Conservation (phyloP, 108 stramenopile species). For the Craspedostauros australis region DNA sequence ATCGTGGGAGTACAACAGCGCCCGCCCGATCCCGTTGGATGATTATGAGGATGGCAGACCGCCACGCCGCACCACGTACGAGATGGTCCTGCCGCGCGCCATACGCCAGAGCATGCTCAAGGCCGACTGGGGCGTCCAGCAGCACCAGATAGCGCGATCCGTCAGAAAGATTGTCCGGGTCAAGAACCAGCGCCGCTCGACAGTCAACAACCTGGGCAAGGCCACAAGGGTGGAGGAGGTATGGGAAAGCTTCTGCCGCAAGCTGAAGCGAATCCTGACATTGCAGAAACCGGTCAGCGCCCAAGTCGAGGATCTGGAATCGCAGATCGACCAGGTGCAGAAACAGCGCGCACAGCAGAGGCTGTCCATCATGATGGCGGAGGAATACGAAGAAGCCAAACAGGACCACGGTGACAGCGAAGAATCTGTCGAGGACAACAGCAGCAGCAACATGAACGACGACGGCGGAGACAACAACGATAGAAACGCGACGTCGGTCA, state of each 20-base stretch:
- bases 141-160: slow-evolving; percentile 41
- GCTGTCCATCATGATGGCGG: slow-evolving; percentile 2
- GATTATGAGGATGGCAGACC: slow-evolving; percentile 39
- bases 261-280: slow-evolving; percentile 15
- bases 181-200: slow-evolving; percentile 55
- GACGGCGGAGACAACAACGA: no score
- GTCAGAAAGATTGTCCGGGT: slow-evolving; percentile 49
- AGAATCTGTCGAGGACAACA: not conserved
- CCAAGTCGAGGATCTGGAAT: slow-evolving; percentile 20
- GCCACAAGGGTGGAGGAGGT: slow-evolving; percentile 35
- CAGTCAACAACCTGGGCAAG: slow-evolving; percentile 59
- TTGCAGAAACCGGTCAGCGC: slow-evolving; percentile 14
- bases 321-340: slow-evolving; percentile 10
- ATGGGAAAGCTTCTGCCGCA: slow-evolving; percentile 25
- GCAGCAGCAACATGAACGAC: not conserved
- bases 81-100: slow-evolving; percentile 42
- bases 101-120: slow-evolving; percentile 51
- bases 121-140: slow-evolving; percentile 46
- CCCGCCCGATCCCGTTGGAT: slow-evolving; percentile 19
- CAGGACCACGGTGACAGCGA: not conserved
- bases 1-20: slow-evolving; percentile 35
- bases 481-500: no score
- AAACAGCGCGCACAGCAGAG: slow-evolving; percentile 2
- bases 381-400: slow-evolving; percentile 7
- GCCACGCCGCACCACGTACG: slow-evolving; percentile 23